Evolutionary conservation across 371 early-diverging fungal genomes (phyloP).

Genomic region (Mucor piriformis): DNA sequence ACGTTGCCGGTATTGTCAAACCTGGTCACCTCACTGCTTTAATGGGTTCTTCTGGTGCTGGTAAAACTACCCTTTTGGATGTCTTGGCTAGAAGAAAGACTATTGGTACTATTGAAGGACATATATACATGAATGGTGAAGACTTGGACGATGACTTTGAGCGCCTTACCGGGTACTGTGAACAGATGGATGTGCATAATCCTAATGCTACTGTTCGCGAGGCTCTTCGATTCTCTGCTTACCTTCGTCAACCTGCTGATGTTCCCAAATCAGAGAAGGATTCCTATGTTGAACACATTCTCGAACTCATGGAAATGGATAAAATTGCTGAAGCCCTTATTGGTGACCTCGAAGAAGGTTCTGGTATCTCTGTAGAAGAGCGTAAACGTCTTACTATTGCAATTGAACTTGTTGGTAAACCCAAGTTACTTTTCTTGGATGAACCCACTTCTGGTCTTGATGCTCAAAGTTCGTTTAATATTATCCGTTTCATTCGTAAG

Average conservation of each 20-base stretch:
- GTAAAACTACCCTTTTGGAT: conserved; percentile 90
- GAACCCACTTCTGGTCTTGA: conserved; percentile 87
- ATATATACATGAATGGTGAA: conserved; percentile 67
- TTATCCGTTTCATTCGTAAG: conserved; percentile 72
- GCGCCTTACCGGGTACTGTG: conserved; percentile 79
- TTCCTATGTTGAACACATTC: conserved; percentile 70
- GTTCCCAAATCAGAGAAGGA: conserved; percentile 64
- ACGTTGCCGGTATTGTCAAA: conserved; percentile 56
- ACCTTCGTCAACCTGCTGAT: conserved; percentile 65
- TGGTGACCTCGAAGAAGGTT: conserved; percentile 58
- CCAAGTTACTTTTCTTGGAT: conserved; percentile 80
- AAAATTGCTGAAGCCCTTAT: conserved; percentile 62
- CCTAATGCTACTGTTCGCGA: conserved; percentile 68
- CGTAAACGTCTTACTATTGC: conserved; percentile 70
- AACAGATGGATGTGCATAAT: conserved; percentile 83
- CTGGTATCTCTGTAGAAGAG: conserved; percentile 67
- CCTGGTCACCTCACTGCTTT: conserved; percentile 75
- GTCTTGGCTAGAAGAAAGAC: conserved; percentile 82
- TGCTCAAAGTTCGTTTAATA: conserved; percentile 69
- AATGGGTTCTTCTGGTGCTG: conserved; percentile 89
- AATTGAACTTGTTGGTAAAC: conserved; percentile 76
- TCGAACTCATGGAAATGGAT: conserved; percentile 66
- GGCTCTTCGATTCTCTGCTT: conserved; percentile 73
- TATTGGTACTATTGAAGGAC: conserved; percentile 73
- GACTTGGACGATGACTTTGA: conserved; percentile 58